phyloP scores from a whole-genome alignment of 2,329 filamentous ascomycete genomes.

The Coccinonectria pachysandricola region DNA sequence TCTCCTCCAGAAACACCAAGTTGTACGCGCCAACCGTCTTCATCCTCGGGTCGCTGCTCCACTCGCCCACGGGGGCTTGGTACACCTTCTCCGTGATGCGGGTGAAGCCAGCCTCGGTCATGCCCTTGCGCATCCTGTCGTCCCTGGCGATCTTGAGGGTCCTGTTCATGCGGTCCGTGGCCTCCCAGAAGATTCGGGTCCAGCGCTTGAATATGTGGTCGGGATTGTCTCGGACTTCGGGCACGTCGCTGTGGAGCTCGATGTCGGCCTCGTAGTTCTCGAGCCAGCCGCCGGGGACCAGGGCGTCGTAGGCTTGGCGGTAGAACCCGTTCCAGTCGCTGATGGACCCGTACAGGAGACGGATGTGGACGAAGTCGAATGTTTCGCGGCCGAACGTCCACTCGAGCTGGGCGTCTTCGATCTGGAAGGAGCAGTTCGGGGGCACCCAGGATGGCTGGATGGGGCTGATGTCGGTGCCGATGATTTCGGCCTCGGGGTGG shows the following conservation, averaged over 20 bases:
- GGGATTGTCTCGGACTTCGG: constrained; percentile 4
- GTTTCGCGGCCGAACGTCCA: constrained; percentile 2
- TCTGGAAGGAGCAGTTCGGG: constrained; percentile 5
- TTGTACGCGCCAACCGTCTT: constrained; percentile 24
- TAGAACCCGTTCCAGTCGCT: constrained; percentile 3
- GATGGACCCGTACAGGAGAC: constrained; percentile 1
- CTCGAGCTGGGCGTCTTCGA: constrained; percentile 4
- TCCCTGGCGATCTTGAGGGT: constrained; percentile 16
- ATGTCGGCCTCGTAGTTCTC: too few relatives aligned
- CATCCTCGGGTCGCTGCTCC: constrained; percentile 31
- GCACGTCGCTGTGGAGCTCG: constrained; percentile 5
- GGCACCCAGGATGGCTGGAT: constrained; percentile 34
- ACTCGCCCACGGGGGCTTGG: constrained; percentile 31
- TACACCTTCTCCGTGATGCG: constrained; percentile 20
- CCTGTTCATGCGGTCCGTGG: constrained; percentile 15
- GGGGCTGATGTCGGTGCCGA: constrained; percentile 44
- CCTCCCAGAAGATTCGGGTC: constrained; percentile 16
- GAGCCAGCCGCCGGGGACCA: too few relatives aligned
- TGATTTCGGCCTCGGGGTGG: constrained; percentile 32
- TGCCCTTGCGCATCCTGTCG: constrained; percentile 10
- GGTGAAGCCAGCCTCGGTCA: constrained; percentile 23
- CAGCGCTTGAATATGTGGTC: constrained; percentile 17
- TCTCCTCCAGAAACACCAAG: constrained; percentile 14
- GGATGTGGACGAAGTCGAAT: constrained; percentile 4
- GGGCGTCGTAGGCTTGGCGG: background rate